Base-by-base conservation (phyloP, 2,329 filamentous ascomycete species). In the Diplodia sapinea region DNA sequence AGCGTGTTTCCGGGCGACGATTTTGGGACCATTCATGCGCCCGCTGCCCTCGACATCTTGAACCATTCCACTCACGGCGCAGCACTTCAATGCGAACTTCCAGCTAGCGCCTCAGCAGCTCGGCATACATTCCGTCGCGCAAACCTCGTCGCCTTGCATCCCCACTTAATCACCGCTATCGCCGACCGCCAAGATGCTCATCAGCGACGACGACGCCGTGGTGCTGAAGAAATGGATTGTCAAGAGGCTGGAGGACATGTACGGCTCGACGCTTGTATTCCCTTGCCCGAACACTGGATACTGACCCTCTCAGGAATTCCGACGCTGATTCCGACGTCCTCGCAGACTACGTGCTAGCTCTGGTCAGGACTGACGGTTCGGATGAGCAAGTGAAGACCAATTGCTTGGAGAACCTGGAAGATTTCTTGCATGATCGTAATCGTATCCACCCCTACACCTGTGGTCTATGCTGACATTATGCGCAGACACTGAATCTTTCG, bases 241-340 rank as follows among this genome's bases (percentile, higher is more conserved):
- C 70, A 89, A 89, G 79, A 87, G 90, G 70, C 86, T 94, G 65
- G 90, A 92, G 76, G 88, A 90, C 74, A 91, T 89, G 89, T 91
- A 79, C 65, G 88, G 81, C 15, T 11, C 8, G n/a, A 26, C 40
- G 17, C 59, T 47, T 40, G 51, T 13, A 54, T 20, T 12, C 1
- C 17, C 20, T 23, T 38, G 5, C 17, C 3, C 9, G 2, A 23
- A 6, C 5, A n/a, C 15, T 20, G 40, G 9, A 3, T 5, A 4
- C 31, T 63, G 20, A 63, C 31, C 3, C 3, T 3, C 12, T 5
- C 43, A 33, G 33, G 70, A 92, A 91, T 65, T 92, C 90, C 33
- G 91, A 94, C 74, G 91, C 91, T 62, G 92, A 95, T 76, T 87
- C 89, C 38, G 91, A 93, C 74, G 91, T 94, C 5, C 87, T 95